phyloP scores from a whole-genome alignment of 1,284 basidiomycete species.

The Leccinum cinnamomeum region DNA sequence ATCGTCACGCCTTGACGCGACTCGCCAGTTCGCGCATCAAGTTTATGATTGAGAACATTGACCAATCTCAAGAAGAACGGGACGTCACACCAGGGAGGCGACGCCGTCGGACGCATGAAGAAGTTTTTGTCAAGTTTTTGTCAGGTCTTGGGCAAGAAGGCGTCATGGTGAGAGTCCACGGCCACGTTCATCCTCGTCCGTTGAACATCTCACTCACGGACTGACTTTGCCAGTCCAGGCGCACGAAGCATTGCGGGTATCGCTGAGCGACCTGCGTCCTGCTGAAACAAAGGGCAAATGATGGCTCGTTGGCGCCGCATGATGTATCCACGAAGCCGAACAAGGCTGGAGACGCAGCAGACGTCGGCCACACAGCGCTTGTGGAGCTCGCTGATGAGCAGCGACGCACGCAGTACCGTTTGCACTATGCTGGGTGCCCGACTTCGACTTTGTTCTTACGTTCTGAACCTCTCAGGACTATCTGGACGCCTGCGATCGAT shows the following conservation, averaged over 20 bases:
- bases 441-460: not conserved
- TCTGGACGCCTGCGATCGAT: too few species aligned
- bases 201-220: too few species aligned
- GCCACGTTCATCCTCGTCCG: too few species aligned
- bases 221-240: slow-evolving; percentile 56
- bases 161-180: too few species aligned
- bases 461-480: slow-evolving; percentile 45
- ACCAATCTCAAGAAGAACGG: too few species aligned
- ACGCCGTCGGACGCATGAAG: too few species aligned
- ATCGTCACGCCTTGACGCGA: too few species aligned
- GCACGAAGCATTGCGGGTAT: slow-evolving; percentile 83
- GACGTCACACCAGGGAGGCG: too few species aligned
- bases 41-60: too few species aligned
- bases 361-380: slow-evolving; percentile 50
- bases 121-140: too few species aligned
- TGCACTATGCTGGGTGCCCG: not conserved
- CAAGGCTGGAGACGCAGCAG: not conserved
- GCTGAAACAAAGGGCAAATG: slow-evolving; percentile 92
- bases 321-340: slow-evolving; percentile 39
- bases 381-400: slow-evolving; percentile 92
- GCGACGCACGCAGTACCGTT: slow-evolving; percentile 61
- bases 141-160: too few species aligned
- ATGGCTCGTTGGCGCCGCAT: slow-evolving; percentile 98
- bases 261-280: slow-evolving; percentile 81
- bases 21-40: too few species aligned